Evolutionary conservation across 2,329 filamentous ascomycete genomes (phyloP).

Genomic region (Zopfia rhizophila): DNA sequence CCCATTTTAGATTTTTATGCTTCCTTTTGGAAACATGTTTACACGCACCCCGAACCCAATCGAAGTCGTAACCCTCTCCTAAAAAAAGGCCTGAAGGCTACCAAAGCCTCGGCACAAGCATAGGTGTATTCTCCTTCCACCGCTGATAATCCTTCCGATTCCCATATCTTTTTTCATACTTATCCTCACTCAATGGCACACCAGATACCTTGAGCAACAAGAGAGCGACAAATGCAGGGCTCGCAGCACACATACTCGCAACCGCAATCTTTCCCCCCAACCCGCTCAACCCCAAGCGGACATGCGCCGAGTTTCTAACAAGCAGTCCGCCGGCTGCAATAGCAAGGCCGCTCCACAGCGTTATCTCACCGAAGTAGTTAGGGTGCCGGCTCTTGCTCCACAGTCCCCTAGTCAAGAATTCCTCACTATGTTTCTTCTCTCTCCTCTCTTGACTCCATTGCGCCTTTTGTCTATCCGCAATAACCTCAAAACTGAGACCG

Average conservation of each 20-base stretch:
- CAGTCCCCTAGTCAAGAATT: constrained; percentile 71
- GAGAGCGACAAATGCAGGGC: constrained; percentile 72
- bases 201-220: constrained; percentile 72
- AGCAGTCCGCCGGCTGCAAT: constrained; percentile 68
- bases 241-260: constrained; percentile 64
- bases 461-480: constrained; percentile 72
- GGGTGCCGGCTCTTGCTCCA: constrained; percentile 72
- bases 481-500: constrained; percentile 69
- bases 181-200: constrained; percentile 73
- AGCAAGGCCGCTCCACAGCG: constrained; percentile 75
- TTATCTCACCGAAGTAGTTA: constrained; percentile 78
- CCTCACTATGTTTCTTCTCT: constrained; percentile 73
- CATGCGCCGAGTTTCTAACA: constrained; percentile 63
- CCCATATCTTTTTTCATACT: constrained; percentile 74
- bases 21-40: too few species aligned
- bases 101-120: constrained; percentile 70
- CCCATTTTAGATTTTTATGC: too few species aligned
- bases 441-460: constrained; percentile 70
- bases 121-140: constrained; percentile 74
- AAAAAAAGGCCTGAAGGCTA: constrained; percentile 2
- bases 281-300: constrained; percentile 65
- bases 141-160: constrained; percentile 72
- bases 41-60: too few species aligned
- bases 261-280: constrained; percentile 57
- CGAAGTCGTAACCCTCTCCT: too few species aligned